Evolutionary conservation across 805 yeast species (phyloP), one percentile per base, ranked within the genome.

Genomic region (Barnettozyma sp.): DNA sequence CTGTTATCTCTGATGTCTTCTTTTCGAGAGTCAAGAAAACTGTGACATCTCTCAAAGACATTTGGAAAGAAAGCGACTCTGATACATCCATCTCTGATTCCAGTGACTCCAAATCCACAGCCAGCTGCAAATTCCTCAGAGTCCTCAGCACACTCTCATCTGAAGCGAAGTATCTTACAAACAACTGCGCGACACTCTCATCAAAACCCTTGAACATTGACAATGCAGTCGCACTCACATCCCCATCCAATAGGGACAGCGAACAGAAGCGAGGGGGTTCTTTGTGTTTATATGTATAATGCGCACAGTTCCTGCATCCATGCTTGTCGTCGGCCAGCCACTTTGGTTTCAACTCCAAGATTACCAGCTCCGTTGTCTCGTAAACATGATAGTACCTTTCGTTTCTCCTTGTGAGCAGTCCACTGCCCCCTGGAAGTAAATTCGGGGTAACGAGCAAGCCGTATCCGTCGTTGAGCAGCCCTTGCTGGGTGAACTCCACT

Each of bases 271-370:
- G 19, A 1, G 66, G 63, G 7, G 62, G 46, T 6, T 45, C 34
- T 11, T 53, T 49, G 24, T 54, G 55, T 22, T 65, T 60, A 31
- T 55, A 41, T 22, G 54, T 58, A 38, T 65, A 62, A 26, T 73
- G 56, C 38, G 78, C 78, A 47, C 83, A 76, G 4, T 79, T 76
- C 6, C 83, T 56, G 45, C 83, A 76, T 18, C 65, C 62, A 31
- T 53, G 1, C 1, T 15, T 6, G 4, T 39, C 39, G 2, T 9
- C 42, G 4, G 64, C 71, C 22, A 77, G 59, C 82, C 82, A 76
- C 52, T 76, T 76, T 1, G 83, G 83, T 49, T 76, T 76, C 45
- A 76, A 60, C 43, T 76, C 79, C 11, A 71, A 49, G 2, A 63
- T 57, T 2, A 55, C 21, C 2, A 17, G 10, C 4, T 30, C 35